Evolutionary conservation across 768 basidiomycete species (phyloP).

Genomic region (Pseudohyphozyma bogoriensis): DNA sequence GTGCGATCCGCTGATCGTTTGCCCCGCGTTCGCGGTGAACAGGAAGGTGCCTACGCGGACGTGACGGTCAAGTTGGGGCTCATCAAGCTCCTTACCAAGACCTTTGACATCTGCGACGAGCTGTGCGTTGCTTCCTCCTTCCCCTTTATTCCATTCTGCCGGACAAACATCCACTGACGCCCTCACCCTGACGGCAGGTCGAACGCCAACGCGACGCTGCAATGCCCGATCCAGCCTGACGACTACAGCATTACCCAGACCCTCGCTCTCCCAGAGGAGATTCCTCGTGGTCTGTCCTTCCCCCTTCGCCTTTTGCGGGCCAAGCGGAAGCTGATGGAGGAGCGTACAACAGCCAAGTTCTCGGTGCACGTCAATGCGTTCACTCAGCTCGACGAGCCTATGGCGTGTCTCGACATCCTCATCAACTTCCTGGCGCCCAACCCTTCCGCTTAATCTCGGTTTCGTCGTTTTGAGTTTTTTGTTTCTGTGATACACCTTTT

Average conservation of each 20-base stretch:
- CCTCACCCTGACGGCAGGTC: conserved; percentile 44
- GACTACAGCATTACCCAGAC: conserved; percentile 65
- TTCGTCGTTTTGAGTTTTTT: too few species aligned
- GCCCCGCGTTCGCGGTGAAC: not conserved
- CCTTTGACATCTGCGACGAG: conserved; percentile 83
- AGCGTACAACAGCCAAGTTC: conserved; percentile 64
- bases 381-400: conserved; percentile 58
- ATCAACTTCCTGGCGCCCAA: conserved; percentile 36
- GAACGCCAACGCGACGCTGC: conserved; percentile 60
- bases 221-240: conserved; percentile 74
- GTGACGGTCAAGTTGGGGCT: conserved; percentile 88
- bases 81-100: conserved; percentile 73
- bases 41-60: conserved; percentile 87
- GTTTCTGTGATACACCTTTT: too few species aligned
- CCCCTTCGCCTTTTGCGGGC: conserved; percentile 37
- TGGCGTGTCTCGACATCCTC: conserved; percentile 69
- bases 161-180: too few species aligned
- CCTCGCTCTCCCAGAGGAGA: conserved; percentile 79
- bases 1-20: not conserved
- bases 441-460: too few species aligned
- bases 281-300: conserved; percentile 55
- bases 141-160: not conserved
- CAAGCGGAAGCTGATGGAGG: not conserved
- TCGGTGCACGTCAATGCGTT: conserved; percentile 56
- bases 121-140: conserved; percentile 53